Evolutionary conservation across 2,329 filamentous ascomycete species (phyloP), one percentile per base, ranked within the genome.

Genomic region (Chrysoporthe cubensis): DNA sequence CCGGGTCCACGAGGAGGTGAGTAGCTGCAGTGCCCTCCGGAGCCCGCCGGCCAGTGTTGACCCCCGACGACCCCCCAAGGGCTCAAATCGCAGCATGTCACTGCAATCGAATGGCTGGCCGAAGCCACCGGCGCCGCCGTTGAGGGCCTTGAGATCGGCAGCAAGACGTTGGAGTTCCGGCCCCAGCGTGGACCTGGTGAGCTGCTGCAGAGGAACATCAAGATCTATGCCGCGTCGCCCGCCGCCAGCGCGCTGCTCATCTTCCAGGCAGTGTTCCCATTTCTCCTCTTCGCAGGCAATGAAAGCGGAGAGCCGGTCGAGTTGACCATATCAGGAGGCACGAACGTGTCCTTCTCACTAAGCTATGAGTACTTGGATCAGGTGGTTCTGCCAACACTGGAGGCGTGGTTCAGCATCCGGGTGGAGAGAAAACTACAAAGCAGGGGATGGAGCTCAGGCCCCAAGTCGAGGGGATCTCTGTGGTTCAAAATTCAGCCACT

Each of bases 361-460:
- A 87, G 83, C n/a, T 88, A 81, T 68, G 87, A 90, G 72, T 90
- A 90, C 72, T 76, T 89, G 3, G 85, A 88, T 72, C 87, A 89
- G 72, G 84, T 90, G 0, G 79, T 90, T 1, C 76, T 89, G 43
- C 87, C 87, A 2, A 78, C 80, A 0, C 76, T 90, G 0, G 79
- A 86, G 72, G 77, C 80, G 2, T 79, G 80, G 3, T 88, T 88
- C 65, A 80, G 82, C 1, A 75, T 88, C 52, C 65, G 67, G 1
- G 79, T 87, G 3, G 80, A 84, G 68, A 74, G 85, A 8, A 72
- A 75, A 21, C 73, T 89, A 11, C 76, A 79, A 44, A 71, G 62
- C 26, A 81, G 86, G 8, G 83, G 85, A 11, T 90, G 87, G 87
- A 81, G 80, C 50, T 71, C 78, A 0, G 85, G 85, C 0, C 54